These are phyloP conservation scores for Phytophthora multivora DNA, from an alignment of 352 stramenopile genomes.

Conservation along the genomic window DNA sequence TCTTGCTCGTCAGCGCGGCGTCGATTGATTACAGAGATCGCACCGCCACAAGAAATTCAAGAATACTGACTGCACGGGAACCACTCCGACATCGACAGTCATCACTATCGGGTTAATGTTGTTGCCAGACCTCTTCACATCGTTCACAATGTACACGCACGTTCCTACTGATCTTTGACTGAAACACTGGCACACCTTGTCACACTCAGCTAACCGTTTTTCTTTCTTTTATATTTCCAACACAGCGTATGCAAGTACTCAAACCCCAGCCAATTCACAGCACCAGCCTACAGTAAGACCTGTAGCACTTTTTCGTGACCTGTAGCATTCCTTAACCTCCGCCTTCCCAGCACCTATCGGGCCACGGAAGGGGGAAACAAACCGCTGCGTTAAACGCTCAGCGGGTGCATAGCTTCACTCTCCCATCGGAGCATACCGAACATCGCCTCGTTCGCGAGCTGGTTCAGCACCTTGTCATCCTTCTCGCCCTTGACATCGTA, in stretches of 20 bases:
- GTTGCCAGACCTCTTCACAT: too few species aligned
- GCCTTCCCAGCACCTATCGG: neutral
- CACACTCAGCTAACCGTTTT: neutral
- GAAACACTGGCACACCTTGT: too few species aligned
- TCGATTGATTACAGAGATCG: constrained; percentile 1
- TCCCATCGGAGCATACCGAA: constrained; percentile 88
- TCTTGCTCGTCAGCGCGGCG: neutral
- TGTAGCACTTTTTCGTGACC: too few species aligned
- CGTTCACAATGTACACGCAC: too few species aligned
- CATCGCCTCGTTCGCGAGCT: constrained; percentile 85
- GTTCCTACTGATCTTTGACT: too few species aligned
- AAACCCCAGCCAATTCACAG: constrained; percentile 7
- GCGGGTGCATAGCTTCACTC: constrained; percentile 82
- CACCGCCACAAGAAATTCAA: neutral
- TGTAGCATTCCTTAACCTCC: constrained; percentile 3
- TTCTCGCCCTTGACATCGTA: constrained; percentile 87
- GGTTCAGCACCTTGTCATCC: constrained; percentile 84
- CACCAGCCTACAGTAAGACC: neutral
- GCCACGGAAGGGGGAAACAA: neutral
- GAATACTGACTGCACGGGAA: constrained; percentile 1
- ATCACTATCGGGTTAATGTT: too few species aligned
- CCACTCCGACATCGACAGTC: too few species aligned
- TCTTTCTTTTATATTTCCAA: constrained; percentile 29
- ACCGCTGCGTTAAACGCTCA: constrained; percentile 70
- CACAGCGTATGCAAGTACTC: constrained; percentile 25